phyloP scores from a whole-genome alignment of 139 green algal species.

The Microglena sp. region DNA sequence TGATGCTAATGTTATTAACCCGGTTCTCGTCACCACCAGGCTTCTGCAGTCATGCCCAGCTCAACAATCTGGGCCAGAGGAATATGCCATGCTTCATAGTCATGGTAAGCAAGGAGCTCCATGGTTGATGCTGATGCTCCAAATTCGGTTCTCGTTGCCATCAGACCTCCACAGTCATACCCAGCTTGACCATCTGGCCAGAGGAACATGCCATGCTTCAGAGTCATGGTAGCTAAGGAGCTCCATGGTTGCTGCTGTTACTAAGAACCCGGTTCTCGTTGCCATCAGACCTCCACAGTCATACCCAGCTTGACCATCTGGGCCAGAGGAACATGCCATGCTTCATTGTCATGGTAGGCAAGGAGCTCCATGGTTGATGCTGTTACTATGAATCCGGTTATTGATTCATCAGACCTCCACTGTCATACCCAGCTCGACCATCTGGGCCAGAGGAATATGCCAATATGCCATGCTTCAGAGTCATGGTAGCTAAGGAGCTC shows the following conservation, averaged over 20 bases:
- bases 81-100: conserved; percentile 20
- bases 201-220: too few relatives aligned
- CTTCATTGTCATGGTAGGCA: conserved; percentile 16
- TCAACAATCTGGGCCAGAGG: conserved; percentile 18
- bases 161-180: too few relatives aligned
- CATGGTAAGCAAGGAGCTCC: conserved; percentile 12
- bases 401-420: conserved; percentile 13
- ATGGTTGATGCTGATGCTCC: too few relatives aligned
- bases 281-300: conserved; percentile 11
- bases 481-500: conserved; percentile 14
- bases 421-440: conserved; percentile 26
- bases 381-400: too few relatives aligned
- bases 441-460: conserved; percentile 11
- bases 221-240: too few relatives aligned
- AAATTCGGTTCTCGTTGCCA: too few relatives aligned
- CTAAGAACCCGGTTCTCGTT: too few relatives aligned
- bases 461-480: conserved; percentile 18
- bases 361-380: too few relatives aligned
- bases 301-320: conserved; percentile 26
- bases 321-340: conserved; percentile 14
- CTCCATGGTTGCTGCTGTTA: too few relatives aligned
- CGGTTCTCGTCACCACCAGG: too few relatives aligned
- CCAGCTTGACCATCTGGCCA: too few relatives aligned
- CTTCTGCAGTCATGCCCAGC: conserved; percentile 20
- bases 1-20: too few relatives aligned